phyloP scores from a whole-genome alignment of 2,329 filamentous ascomycete genomes.

The Mycogone perniciosa region DNA sequence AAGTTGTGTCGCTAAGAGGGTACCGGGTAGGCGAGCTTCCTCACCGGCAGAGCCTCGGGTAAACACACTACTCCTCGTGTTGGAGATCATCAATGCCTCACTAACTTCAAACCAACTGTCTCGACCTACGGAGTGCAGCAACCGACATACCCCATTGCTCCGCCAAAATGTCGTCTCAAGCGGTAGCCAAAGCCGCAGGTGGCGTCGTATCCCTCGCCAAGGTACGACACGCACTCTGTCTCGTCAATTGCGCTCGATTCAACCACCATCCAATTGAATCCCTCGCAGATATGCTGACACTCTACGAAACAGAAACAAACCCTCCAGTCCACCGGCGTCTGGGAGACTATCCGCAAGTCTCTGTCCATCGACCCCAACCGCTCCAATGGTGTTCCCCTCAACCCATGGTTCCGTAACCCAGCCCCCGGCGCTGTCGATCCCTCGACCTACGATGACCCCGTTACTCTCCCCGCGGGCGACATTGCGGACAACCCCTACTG shows the following conservation, averaged over 20 bases:
- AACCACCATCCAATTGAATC: background rate
- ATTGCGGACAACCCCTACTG: conserved; percentile 51
- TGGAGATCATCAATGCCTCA: conserved; percentile 21
- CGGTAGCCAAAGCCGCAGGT: conserved; percentile 48
- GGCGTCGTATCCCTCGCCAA: conserved; percentile 51
- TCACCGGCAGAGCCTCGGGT: conserved; percentile 23
- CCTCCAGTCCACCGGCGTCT: conserved; percentile 81
- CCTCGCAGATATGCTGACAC: background rate
- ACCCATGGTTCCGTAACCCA: conserved; percentile 86
- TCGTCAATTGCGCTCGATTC: background rate
- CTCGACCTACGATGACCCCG: conserved; percentile 33
- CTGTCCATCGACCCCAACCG: conserved; percentile 80
- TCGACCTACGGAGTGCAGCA: conserved; percentile 3
- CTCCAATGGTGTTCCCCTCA: conserved; percentile 86
- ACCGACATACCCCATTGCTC: conserved; percentile 14
- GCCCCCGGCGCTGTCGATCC: conserved; percentile 43
- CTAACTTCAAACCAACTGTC: conserved; percentile 16
- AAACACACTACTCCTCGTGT: conserved; percentile 17
- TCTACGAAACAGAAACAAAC: conserved; percentile 75
- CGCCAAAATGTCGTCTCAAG: conserved; percentile 56
- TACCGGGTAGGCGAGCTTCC: too few species aligned
- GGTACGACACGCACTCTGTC: conserved; percentile 35
- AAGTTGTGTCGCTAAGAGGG: too few species aligned
- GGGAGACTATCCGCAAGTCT: conserved; percentile 72
- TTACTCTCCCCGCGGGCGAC: conserved; percentile 52